These are phyloP conservation scores for Didymella exigua DNA, from an alignment of 2,329 filamentous ascomycete species.

Conservation along the genomic window DNA sequence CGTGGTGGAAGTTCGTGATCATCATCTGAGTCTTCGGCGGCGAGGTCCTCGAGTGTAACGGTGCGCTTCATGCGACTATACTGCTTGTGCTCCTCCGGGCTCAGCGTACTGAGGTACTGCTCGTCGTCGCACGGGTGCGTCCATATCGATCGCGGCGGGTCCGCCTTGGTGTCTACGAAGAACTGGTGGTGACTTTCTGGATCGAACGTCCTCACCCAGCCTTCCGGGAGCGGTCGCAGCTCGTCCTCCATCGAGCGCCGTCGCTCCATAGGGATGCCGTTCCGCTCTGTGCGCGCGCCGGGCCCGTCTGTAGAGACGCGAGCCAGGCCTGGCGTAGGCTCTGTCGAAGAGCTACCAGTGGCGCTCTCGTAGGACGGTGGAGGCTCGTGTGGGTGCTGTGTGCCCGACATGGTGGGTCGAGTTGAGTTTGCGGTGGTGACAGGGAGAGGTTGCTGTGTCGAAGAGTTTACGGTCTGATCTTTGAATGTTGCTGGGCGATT, in stretches of 20 bases:
- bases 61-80: conserved; percentile 49
- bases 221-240: conserved; percentile 58
- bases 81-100: conserved; percentile 56
- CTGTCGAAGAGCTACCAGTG: conserved; percentile 29
- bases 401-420: conserved; percentile 7
- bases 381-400: conserved; percentile 30
- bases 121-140: conserved; percentile 67
- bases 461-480: no score
- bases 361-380: conserved; percentile 45
- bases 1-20: conserved; percentile 26
- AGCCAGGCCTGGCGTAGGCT: conserved; percentile 27
- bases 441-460: background rate
- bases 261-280: conserved; percentile 59
- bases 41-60: conserved; percentile 52
- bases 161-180: conserved; percentile 63
- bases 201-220: conserved; percentile 65
- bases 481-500: background rate
- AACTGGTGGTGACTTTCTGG: conserved; percentile 62
- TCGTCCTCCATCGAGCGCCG: conserved; percentile 69
- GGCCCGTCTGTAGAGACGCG: conserved; percentile 43
- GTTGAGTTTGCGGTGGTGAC: background rate
- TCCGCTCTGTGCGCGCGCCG: conserved; percentile 46
- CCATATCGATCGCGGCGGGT: conserved; percentile 65
- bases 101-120: conserved; percentile 57
- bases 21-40: conserved; percentile 50